Base-by-base conservation (phyloP, 1,284 basidiomycete genomes). In the Sporisorium sorghi region DNA sequence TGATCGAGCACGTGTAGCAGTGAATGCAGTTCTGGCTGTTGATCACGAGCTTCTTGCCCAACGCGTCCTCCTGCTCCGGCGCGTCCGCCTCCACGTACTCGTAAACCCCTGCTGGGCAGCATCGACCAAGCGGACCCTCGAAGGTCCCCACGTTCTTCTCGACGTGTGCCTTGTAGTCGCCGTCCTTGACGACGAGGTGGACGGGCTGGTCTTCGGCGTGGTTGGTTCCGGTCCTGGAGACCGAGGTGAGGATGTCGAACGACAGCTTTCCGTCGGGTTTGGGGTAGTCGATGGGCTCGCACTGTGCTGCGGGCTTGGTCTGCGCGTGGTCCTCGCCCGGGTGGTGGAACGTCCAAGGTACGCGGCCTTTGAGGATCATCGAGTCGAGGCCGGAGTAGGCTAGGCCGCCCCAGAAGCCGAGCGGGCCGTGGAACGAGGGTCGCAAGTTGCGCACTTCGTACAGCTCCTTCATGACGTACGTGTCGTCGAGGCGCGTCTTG, bases 21-120 rank as follows among this genome's bases (percentile, higher is more conserved):
- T 83, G 82, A 39, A 83, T 83, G 61, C 82, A 83, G 71, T 83
- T 83, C 88, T 97, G 96, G 12, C 93, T 93, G 86, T 99, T 99
- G 86, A 98, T 99, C 19, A 97, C 91, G 63, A 99, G 88, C 86
- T 93, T 94, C 86, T 93, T 93, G 17, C 94, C 94, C 47, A 68
- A 52, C 2, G 88, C 88, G 53, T 86, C 84, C 68, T 88, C 88
- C 56, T 88, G 87, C 0, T 86, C 87, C 15, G 83, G 87, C 6
- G 87, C 88, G 42, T 89, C 89, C 15, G 77, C 78, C 63, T 88
- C 91, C 15, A 96, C 91, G 83, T 99, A 99, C 86, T 99, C 96
- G 86, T 99, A 99, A 30, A 99, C 97, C 4, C 91, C 93, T 0
- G 97, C 97, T 0, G 96, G 97, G 86, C 97, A 99, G 17, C 91